A percentile compares a stretch with the other conserved stretches of the same genome.
Conservation (phyloP, 2,329 filamentous ascomycete species). For the Cercospora nicotianae region DNA sequence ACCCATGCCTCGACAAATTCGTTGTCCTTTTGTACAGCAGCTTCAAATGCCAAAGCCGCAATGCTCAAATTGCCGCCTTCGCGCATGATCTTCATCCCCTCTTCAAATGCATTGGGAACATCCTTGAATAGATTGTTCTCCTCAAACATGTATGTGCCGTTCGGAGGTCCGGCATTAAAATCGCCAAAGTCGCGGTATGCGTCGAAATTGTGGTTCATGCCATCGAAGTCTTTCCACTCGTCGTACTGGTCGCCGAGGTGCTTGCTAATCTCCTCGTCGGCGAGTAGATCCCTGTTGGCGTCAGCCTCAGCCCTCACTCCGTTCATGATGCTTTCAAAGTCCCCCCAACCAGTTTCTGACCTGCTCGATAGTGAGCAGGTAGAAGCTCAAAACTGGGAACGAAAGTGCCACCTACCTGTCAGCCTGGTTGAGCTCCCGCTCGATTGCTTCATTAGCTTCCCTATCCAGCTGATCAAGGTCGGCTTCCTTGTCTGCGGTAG, state of each 20-base stretch:
- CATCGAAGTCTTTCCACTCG: slow-evolving; percentile 77
- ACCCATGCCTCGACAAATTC: slow-evolving; percentile 92
- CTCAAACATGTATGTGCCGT: slow-evolving; percentile 92
- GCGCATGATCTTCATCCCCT: slow-evolving; percentile 89
- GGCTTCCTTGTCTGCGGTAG: slow-evolving; percentile 61
- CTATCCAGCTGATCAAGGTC: slow-evolving; percentile 54
- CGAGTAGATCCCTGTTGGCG: slow-evolving; percentile 64
- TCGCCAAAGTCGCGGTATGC: slow-evolving; percentile 49
- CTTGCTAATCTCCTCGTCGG: slow-evolving; percentile 61
- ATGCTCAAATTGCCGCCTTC: slow-evolving; percentile 92
- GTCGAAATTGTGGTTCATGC: slow-evolving; percentile 65
- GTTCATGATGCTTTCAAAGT: slow-evolving; percentile 88
- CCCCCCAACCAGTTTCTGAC: slow-evolving; percentile 74
- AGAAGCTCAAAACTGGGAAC: not conserved
- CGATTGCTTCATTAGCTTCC: slow-evolving; percentile 72
- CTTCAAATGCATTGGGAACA: slow-evolving; percentile 81
- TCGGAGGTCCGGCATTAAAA: slow-evolving; percentile 34
- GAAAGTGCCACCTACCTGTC: slow-evolving; percentile 67
- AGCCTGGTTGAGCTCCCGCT: slow-evolving; percentile 83
- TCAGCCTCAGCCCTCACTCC: slow-evolving; percentile 74
- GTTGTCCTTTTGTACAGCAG: slow-evolving; percentile 86
- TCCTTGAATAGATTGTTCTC: slow-evolving; percentile 86
- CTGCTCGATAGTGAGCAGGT: slow-evolving; percentile 27
- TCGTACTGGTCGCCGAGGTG: slow-evolving; percentile 74
- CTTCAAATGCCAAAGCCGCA: slow-evolving; percentile 91